Evolutionary conservation across 2,329 filamentous ascomycete species (phyloP), one percentile per base, ranked within the genome.

Genomic region (Aspergillus ibericus): DNA sequence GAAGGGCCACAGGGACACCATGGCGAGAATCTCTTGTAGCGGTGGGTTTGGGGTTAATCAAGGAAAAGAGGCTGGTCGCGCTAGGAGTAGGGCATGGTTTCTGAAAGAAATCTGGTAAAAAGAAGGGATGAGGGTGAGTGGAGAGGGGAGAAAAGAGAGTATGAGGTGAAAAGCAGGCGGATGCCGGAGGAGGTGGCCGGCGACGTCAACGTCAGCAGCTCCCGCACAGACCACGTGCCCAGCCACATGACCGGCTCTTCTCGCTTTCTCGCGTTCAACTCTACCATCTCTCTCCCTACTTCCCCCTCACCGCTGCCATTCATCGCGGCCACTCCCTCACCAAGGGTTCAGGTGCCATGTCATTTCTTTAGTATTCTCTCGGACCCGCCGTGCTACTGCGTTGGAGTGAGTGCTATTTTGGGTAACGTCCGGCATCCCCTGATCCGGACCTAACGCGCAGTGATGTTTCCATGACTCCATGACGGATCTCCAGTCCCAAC

Each of bases 1-100:
- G 87, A 89, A 96, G 63, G 91, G 91, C 91, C 91, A 95, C 66
- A 95, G 83, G 54, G 88, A 91, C 69, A 93, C 89, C 91, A 95
- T 95, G 49, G 57, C 60, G 61, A 34, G 7, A 22, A 34, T 60
- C 42, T 47, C 35, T 36, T 35, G 13, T 42, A 40, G 20, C 35
- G 54, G 22, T 47, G 25, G 47, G n/a, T 56, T 22, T n/a, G 27
- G 7, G 27, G 22, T n/a, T 49, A 18, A 46, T 18, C 12, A 51
- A 36, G 16, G 29, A 2, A 25, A 36, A 22, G 32, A 16, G 29
- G 42, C 22, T 20, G 54, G 58, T 20, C 18, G 52, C 47, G 58
- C 38, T 12, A 27, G 18, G 38, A 13, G 44, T 13, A 50, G 40
- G 53, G 38, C 12, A 36, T 35, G 44, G 22, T 34, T 15, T 15